A percentile compares a stretch with the other conserved stretches of the same genome.
phyloP scores from a whole-genome alignment of 768 basidiomycete species.

The Tylopilus sp. region DNA sequence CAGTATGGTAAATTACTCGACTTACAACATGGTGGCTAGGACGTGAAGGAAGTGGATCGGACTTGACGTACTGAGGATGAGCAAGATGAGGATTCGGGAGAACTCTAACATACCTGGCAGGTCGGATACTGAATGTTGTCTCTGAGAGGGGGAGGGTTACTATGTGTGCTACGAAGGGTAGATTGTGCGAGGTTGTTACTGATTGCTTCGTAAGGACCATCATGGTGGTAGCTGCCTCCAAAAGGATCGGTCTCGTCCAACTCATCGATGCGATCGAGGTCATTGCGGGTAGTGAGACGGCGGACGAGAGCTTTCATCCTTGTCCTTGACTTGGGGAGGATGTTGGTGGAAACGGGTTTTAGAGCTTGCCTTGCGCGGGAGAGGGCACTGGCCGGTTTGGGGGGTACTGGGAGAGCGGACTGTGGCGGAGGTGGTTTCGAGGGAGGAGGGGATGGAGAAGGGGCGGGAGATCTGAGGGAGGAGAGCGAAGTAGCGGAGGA shows the following conservation, averaged over 20 bases:
- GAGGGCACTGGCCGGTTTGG: neutral
- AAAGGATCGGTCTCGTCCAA: constrained; percentile 73
- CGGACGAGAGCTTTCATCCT: constrained; percentile 28
- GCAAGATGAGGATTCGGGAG: constrained; percentile 1
- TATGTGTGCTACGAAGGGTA: constrained; percentile 5
- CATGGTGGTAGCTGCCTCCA: constrained; percentile 61
- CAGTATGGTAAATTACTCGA: neutral
- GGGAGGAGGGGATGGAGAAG: neutral
- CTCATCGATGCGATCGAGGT: constrained; percentile 72
- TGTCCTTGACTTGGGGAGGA: constrained; percentile 14
- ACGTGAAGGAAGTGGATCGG: constrained; percentile 5
- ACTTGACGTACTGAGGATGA: constrained; percentile 16
- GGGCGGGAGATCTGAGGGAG: neutral
- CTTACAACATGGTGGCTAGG: constrained; percentile 19
- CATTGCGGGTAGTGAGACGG: constrained; percentile 23
- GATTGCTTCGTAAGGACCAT: constrained; percentile 72
- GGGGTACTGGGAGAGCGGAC: neutral
- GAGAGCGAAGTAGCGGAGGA: neutral
- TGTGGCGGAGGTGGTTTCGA: too few species aligned
- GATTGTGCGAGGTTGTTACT: constrained; percentile 21
- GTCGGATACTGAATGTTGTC: constrained; percentile 2
- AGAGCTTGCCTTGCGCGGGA: neutral
- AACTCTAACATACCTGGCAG: constrained; percentile 22
- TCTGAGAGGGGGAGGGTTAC: constrained; percentile 1
- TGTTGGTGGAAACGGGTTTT: neutral